These are phyloP conservation scores for Phytophthora fragariaefolia DNA, from an alignment of 352 stramenopile species.

Conservation along the genomic window DNA sequence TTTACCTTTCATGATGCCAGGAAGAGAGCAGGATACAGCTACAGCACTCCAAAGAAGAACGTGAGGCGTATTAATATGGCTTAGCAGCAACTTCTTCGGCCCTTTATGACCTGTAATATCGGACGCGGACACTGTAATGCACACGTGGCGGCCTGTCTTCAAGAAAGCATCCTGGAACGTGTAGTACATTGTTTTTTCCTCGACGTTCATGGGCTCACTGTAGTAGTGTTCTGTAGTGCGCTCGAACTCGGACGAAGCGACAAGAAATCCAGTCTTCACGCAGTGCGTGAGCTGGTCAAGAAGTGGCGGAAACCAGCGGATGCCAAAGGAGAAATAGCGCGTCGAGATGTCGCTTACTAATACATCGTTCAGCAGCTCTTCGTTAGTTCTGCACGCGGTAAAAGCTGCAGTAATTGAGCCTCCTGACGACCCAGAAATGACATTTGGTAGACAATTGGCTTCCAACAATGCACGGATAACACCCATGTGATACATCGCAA, in stretches of 20 bases:
- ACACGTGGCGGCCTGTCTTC: conserved; percentile 92
- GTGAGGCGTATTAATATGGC: conserved; percentile 94
- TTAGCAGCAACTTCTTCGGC: conserved; percentile 88
- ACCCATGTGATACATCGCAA: conserved; percentile 96
- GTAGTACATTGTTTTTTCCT: conserved; percentile 66
- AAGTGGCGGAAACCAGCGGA: conserved; percentile 84
- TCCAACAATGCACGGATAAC: conserved; percentile 91
- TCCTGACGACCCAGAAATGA: conserved; percentile 94
- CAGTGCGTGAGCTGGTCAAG: conserved; percentile 89
- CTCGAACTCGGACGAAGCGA: conserved; percentile 83
- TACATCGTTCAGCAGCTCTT: conserved; percentile 72
- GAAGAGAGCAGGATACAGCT: conserved; percentile 91
- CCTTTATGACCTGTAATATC: conserved; percentile 88
- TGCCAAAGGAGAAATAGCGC: conserved; percentile 53
- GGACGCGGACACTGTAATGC: conserved; percentile 94
- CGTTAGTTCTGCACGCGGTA: conserved; percentile 83
- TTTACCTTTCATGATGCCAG: conserved; percentile 92
- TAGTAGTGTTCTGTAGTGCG: conserved; percentile 95
- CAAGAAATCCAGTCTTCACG: conserved; percentile 88
- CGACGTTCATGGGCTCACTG: conserved; percentile 59
- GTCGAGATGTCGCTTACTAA: conserved; percentile 68
- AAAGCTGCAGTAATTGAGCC: conserved; percentile 91
- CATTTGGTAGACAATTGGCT: conserved; percentile 88
- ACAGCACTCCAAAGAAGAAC: conserved; percentile 93
- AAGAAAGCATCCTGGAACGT: conserved; percentile 96